phyloP scores from a whole-genome alignment of 1,139 yeast genomes.

The Kluyveromyces marxianus region DNA sequence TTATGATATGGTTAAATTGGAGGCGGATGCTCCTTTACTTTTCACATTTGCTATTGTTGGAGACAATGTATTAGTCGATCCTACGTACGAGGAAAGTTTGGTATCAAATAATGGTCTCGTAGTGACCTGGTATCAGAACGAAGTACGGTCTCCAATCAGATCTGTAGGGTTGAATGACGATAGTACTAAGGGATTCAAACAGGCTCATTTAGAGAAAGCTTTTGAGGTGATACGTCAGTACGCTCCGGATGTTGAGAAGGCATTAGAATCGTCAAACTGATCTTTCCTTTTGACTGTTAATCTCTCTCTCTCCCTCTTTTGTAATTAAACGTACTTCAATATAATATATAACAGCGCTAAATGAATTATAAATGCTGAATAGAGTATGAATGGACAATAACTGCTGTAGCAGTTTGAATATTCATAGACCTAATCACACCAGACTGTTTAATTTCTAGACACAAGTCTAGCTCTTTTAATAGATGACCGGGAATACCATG shows the following conservation, averaged over 20 bases:
- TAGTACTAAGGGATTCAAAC: slow-evolving; percentile 24
- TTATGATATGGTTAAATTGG: slow-evolving; percentile 61
- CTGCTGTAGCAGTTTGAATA: slow-evolving; percentile 94
- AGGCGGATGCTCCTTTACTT: slow-evolving; percentile 60
- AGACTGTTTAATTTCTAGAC: slow-evolving; percentile 85
- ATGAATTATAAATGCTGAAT: slow-evolving; percentile 44
- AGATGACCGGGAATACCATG: slow-evolving; percentile 89
- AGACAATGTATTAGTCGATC: slow-evolving; percentile 60
- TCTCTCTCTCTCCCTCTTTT: not conserved
- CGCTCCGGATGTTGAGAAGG: slow-evolving; percentile 25
- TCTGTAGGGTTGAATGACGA: slow-evolving; percentile 42
- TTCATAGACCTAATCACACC: slow-evolving; percentile 94
- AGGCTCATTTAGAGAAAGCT: slow-evolving; percentile 18
- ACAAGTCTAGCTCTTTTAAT: slow-evolving; percentile 72
- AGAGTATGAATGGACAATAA: slow-evolving; percentile 85
- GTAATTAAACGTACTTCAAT: not conserved
- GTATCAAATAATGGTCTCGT: slow-evolving; percentile 79
- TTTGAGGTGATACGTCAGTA: slow-evolving; percentile 21
- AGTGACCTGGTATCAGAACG: slow-evolving; percentile 59
- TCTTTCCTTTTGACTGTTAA: not conserved
- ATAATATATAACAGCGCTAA: not conserved
- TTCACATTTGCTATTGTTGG: slow-evolving; percentile 74
- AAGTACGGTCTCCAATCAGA: slow-evolving; percentile 57
- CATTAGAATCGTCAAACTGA: slow-evolving; percentile 14
- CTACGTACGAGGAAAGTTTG: slow-evolving; percentile 76